These are phyloP conservation scores for Pseudogymnoascus sp. DNA, from an alignment of 2,329 filamentous ascomycete genomes.

Conservation along the genomic window DNA sequence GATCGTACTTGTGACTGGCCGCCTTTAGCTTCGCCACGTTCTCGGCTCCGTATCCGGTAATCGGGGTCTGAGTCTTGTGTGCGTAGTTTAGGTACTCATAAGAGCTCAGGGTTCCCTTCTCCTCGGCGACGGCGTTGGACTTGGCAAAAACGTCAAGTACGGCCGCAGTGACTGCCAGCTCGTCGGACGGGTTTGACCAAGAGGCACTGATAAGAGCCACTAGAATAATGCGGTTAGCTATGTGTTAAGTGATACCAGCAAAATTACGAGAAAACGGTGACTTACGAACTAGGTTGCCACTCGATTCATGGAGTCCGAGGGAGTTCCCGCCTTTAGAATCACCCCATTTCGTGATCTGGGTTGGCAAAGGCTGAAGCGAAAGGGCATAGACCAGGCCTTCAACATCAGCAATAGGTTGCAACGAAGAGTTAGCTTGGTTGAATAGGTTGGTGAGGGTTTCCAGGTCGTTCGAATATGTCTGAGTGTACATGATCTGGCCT, in stretches of 20 bases:
- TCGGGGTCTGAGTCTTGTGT: slow-evolving; percentile 32
- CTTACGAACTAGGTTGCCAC: slow-evolving; percentile 8
- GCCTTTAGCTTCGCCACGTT: slow-evolving; percentile 31
- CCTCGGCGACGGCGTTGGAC: background rate
- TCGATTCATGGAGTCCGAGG: slow-evolving; percentile 10
- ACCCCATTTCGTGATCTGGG: slow-evolving; percentile 9
- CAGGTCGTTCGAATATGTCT: slow-evolving; percentile 9
- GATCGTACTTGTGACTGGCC: slow-evolving; percentile 31
- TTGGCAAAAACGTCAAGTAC: background rate
- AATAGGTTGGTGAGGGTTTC: slow-evolving; percentile 3
- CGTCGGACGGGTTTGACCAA: slow-evolving; percentile 2
- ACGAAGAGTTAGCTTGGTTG: background rate
- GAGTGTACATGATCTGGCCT: slow-evolving; percentile 9
- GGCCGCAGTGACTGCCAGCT: background rate
- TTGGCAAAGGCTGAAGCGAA: slow-evolving; percentile 8
- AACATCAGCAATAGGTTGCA: background rate
- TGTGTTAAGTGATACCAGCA: background rate
- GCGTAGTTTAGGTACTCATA: slow-evolving; percentile 39
- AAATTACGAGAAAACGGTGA: background rate
- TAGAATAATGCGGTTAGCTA: slow-evolving; percentile 1
- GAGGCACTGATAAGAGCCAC: slow-evolving; percentile 6
- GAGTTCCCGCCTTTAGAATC: slow-evolving; percentile 9
- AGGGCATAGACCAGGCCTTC: background rate
- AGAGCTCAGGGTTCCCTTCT: slow-evolving; percentile 3
- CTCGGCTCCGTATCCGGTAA: slow-evolving; percentile 34